Conservation (phyloP, 108 stramenopile species). For the Pseudonitzschia pungens region DNA sequence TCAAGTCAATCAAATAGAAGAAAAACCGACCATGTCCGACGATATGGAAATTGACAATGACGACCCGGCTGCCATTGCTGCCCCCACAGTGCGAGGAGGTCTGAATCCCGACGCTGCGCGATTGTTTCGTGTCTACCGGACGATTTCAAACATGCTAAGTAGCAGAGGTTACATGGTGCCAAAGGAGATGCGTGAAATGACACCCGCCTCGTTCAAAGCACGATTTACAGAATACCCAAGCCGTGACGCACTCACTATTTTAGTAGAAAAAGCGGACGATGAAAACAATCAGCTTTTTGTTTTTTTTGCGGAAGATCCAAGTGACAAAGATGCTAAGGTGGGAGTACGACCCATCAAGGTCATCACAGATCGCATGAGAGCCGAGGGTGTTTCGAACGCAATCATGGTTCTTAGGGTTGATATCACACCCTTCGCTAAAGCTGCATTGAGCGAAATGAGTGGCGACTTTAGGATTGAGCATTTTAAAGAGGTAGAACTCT, state of each 20-base stretch:
- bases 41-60: conserved; percentile 33
- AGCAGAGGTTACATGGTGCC: conserved; percentile 93
- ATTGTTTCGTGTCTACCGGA: conserved; percentile 92
- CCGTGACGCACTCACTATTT: conserved; percentile 78
- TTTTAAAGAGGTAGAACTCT: conserved; percentile 97
- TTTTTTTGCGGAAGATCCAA: conserved; percentile 96
- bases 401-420: conserved; percentile 89
- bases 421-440: conserved; percentile 93
- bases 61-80: conserved; percentile 40
- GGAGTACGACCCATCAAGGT: conserved; percentile 93
- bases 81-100: conserved; percentile 47
- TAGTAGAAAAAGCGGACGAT: conserved; percentile 90
- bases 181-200: conserved; percentile 82
- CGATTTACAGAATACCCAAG: conserved; percentile 84
- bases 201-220: conserved; percentile 69
- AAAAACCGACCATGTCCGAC: conserved; percentile 1
- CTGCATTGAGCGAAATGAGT: conserved; percentile 89
- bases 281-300: conserved; percentile 90
- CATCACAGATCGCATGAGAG: conserved; percentile 88
- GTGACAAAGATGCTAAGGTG: conserved; percentile 93
- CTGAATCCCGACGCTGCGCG: conserved; percentile 76
- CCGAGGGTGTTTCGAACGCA: conserved; percentile 79
- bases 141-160: conserved; percentile 84
- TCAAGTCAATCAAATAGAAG: not conserved
- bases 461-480: conserved; percentile 90